Conservation (phyloP, 83 land plant genomes). For the Picea abies region DNA sequence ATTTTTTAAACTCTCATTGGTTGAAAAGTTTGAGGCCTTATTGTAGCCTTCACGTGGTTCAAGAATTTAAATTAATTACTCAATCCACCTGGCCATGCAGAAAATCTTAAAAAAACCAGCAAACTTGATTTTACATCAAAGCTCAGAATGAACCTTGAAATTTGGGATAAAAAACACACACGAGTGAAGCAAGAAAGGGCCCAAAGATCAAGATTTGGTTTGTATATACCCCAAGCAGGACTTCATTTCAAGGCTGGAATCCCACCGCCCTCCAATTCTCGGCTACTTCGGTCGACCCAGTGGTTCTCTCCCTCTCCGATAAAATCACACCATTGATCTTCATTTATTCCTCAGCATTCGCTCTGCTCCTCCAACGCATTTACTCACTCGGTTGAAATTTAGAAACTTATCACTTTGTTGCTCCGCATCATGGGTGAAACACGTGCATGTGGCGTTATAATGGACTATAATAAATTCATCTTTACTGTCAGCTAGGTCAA, state of each 20-base stretch:
- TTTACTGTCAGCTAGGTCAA: not conserved
- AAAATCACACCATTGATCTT: not conserved
- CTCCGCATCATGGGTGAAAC: too few relatives aligned
- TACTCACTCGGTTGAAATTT: too few relatives aligned
- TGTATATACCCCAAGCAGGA: not conserved
- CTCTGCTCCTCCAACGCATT: not conserved
- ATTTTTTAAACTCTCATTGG: too few relatives aligned
- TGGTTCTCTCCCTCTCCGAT: not conserved
- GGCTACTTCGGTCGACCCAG: not conserved
- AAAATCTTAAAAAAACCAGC: not conserved
- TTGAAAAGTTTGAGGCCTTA: too few relatives aligned
- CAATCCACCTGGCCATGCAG: not conserved
- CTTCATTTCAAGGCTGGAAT: constrained; percentile 1
- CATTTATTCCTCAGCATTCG: not conserved
- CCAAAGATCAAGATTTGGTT: not conserved
- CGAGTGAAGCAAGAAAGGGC: not conserved
- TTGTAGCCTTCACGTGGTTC: too few relatives aligned
- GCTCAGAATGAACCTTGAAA: not conserved
- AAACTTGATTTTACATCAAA: not conserved
- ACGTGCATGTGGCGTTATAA: too few relatives aligned
- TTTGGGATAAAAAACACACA: not conserved
- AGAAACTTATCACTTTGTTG: too few relatives aligned
- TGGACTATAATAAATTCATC: too few relatives aligned
- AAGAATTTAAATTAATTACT: too few relatives aligned
- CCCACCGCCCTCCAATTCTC: not conserved